Evolutionary conservation across 2,329 filamentous ascomycete species (phyloP), one percentile per base, ranked within the genome.

Genomic region (Fusarium lyarnte): DNA sequence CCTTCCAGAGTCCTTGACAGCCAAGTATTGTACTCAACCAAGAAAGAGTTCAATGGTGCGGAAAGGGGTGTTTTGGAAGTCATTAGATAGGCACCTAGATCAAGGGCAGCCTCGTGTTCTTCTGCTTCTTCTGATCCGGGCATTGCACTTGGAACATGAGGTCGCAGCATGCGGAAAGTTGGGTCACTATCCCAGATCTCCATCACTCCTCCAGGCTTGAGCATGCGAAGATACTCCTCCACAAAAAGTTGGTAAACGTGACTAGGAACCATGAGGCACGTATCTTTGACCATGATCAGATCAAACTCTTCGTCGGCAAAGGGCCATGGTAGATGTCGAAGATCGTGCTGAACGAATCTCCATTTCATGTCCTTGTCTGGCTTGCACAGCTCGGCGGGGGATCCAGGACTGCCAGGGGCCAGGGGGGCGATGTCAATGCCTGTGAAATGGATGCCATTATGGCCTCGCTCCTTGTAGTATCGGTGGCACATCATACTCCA

Each of bases 121-220:
- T 89, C 87, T 25, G 82, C 82, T 33, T 84, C 81, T 25, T 82
- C 80, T 51, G 79, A 79, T 8, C 73, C 72, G 13, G 78, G 74
- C 6, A 77, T 62, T 19, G 73, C 87, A 82, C 59, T 87, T 5
- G 91, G 90, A 4, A 93, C 90, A 79, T 96, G 93, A 6, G 94
- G 93, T 55, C 94, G 87, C 33, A 98, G 86, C 80, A 94, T 95
- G 74, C 95, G 92, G 72, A 97, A 90, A 17, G 92, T 88, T 78
- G 94, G 90, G 81, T 98, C 95, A 9, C 92, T 92, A 73, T 97
- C 95, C 95, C 95, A 98, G 21, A 97, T 87, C 79, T 98, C 95
- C 31, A 98, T 78, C 4, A 90, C 89, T 8, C 95, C 95, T 21
- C 93, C 94, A 0, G 93, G 91, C 73, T 88, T 90, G 39, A 97